These are phyloP conservation scores for Hydnomerulius pinastri DNA, from an alignment of 768 basidiomycete genomes.

Conservation along the genomic window DNA sequence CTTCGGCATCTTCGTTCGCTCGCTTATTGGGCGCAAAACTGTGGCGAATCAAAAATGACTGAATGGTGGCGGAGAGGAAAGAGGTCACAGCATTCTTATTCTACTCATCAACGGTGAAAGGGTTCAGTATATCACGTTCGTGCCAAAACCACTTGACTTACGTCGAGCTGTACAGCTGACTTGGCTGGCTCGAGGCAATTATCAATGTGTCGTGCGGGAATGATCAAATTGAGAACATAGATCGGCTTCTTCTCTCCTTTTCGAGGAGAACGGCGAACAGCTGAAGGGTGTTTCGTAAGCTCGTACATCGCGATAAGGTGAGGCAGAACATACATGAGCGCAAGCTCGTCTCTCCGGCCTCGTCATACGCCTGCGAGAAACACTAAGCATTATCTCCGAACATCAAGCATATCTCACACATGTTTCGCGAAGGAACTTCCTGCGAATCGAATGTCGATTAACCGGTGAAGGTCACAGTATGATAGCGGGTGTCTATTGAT, in stretches of 20 bases:
- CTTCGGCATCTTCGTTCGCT: slow-evolving; percentile 11
- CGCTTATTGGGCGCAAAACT: slow-evolving; percentile 46
- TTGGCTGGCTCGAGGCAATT: slow-evolving; percentile 83
- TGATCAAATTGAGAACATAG: slow-evolving; percentile 75
- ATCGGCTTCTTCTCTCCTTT: slow-evolving; percentile 79
- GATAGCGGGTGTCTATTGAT: slow-evolving; percentile 77
- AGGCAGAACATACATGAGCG: slow-evolving; percentile 16
- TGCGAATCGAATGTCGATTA: slow-evolving; percentile 66
- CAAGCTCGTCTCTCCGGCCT: slow-evolving; percentile 51
- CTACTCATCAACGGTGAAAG: slow-evolving; percentile 36
- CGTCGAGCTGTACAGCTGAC: slow-evolving; percentile 64
- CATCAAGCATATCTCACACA: slow-evolving; percentile 39
- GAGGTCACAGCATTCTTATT: slow-evolving; percentile 54
- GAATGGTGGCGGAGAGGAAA: slow-evolving; percentile 60
- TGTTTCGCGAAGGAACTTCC: slow-evolving; percentile 74
- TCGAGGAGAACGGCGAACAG: slow-evolving; percentile 68
- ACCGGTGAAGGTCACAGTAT: slow-evolving; percentile 63
- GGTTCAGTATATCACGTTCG: slow-evolving; percentile 8
- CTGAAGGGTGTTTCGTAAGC: slow-evolving; percentile 36
- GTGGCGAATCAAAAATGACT: slow-evolving; percentile 64
- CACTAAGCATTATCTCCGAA: slow-evolving; percentile 6
- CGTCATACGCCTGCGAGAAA: slow-evolving; percentile 61
- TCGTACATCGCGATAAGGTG: slow-evolving; percentile 9
- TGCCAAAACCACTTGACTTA: slow-evolving; percentile 34
- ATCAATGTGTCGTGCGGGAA: slow-evolving; percentile 71